These are phyloP conservation scores for Solanum chilense DNA, from an alignment of 257 asterid species.

Conservation along the genomic window DNA sequence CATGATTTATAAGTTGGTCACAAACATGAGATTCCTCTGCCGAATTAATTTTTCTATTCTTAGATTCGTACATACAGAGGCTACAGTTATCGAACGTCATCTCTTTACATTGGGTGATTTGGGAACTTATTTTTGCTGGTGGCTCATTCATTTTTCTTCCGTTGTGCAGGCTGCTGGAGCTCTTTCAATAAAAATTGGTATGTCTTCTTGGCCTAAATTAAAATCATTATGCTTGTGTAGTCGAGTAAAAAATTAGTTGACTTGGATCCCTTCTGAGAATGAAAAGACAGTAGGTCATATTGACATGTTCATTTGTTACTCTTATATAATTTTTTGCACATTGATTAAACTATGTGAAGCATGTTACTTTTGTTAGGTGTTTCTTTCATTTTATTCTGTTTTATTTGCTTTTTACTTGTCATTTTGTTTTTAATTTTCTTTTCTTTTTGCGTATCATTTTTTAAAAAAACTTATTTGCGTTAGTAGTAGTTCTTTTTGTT, in stretches of 20 bases:
- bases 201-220: constrained; percentile 2
- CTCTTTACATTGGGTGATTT: not conserved
- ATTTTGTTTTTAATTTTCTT: not conserved
- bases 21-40: not conserved
- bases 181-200: constrained; percentile 88
- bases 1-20: not conserved
- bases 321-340: not conserved
- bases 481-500: not conserved
- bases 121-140: not conserved
- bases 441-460: not conserved
- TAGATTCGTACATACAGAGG: not conserved
- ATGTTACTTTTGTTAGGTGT: not conserved
- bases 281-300: not conserved
- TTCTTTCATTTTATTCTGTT: not conserved
- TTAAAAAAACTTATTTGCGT: not conserved
- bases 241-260: not conserved
- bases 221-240: not conserved
- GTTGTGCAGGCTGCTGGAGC: constrained; percentile 97
- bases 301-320: not conserved
- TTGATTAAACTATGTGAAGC: not conserved
- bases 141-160: not conserved
- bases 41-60: not conserved
- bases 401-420: not conserved
- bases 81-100: not conserved
- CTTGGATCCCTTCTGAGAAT: not conserved